Conservation (phyloP, 495 filamentous ascomycete genomes). For the Xylaria intraflava region DNA sequence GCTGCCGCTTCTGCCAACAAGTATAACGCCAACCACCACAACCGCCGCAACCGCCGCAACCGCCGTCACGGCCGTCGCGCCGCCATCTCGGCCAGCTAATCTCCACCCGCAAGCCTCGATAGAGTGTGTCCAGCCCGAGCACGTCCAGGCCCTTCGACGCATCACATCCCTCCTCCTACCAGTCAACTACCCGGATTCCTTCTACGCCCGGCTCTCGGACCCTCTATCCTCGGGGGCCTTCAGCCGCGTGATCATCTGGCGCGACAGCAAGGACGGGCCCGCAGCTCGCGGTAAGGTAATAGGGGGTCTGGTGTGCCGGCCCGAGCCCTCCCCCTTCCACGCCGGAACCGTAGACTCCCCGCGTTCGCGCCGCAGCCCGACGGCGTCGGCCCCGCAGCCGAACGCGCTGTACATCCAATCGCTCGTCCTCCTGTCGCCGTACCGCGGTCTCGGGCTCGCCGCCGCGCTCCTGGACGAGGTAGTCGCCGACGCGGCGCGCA, state of each 20-base stretch:
- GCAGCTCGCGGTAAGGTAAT: conserved; percentile 52
- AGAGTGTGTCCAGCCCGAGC: conserved; percentile 49
- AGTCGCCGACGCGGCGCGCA: conserved; percentile 33
- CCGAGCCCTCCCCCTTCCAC: conserved; percentile 48
- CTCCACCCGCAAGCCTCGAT: conserved; percentile 50
- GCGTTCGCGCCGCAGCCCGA: conserved; percentile 12
- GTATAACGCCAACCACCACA: conserved; percentile 5
- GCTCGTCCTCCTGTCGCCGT: conserved; percentile 73
- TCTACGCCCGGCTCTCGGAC: conserved; percentile 71
- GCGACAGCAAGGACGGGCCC: conserved; percentile 26
- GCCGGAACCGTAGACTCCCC: background rate
- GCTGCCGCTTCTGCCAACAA: conserved; percentile 8
- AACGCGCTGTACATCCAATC: conserved; percentile 81
- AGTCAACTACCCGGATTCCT: conserved; percentile 76
- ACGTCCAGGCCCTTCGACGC: conserved; percentile 68
- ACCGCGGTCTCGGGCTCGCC: conserved; percentile 73
- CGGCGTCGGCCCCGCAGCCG: conserved; percentile 11
- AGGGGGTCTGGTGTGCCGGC: conserved; percentile 76
- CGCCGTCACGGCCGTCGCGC: conserved; percentile 31
- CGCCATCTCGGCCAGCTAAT: conserved; percentile 20
- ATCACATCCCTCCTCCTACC: conserved; percentile 82
- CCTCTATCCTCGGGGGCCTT: conserved; percentile 60
- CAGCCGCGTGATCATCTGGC: conserved; percentile 66
- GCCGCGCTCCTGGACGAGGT: conserved; percentile 61
- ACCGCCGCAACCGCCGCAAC: conserved; percentile 23